phyloP scores from a whole-genome alignment of 345 rosid genomes.

The Jatropha curcas region DNA sequence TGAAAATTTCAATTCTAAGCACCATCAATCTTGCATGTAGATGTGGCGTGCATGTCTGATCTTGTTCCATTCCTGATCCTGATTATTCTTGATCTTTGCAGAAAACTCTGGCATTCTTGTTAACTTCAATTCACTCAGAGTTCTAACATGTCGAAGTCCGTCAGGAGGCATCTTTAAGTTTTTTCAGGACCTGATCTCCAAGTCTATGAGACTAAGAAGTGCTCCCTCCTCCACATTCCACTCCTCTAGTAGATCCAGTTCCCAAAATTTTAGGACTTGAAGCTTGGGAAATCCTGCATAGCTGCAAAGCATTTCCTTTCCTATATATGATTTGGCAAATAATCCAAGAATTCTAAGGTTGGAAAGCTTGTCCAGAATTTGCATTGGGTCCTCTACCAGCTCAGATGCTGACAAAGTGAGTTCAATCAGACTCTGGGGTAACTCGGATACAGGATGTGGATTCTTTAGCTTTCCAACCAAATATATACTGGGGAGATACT shows the following conservation, averaged over 20 bases:
- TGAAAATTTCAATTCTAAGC: no score
- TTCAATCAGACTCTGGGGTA: conserved; percentile 10
- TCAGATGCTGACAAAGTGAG: conserved; percentile 17
- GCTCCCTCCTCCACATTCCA: conserved; percentile 5
- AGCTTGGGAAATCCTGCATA: conserved; percentile 20
- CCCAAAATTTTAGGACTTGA: not conserved
- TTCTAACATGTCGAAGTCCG: not conserved
- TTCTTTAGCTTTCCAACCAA: conserved; percentile 2
- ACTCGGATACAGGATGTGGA: not conserved
- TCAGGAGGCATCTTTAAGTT: not conserved
- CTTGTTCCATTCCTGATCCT: not conserved
- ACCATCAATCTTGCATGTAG: not conserved
- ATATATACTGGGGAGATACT: conserved; percentile 10
- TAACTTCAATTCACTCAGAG: not conserved
- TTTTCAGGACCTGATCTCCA: not conserved
- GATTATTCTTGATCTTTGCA: not conserved
- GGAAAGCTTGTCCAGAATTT: conserved; percentile 4
- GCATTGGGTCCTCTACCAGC: conserved; percentile 12
- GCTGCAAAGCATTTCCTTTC: conserved; percentile 25
- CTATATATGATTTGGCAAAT: conserved; percentile 12
- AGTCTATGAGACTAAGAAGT: not conserved
- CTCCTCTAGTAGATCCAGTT: not conserved
- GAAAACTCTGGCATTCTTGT: not conserved
- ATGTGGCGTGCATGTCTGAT: not conserved
- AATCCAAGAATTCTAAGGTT: conserved; percentile 18